Percentiles rank a stretch among this genome's conserved stretches.
phyloP scores from a whole-genome alignment of 108 stramenopile species.

The Epithemia pelagica region DNA sequence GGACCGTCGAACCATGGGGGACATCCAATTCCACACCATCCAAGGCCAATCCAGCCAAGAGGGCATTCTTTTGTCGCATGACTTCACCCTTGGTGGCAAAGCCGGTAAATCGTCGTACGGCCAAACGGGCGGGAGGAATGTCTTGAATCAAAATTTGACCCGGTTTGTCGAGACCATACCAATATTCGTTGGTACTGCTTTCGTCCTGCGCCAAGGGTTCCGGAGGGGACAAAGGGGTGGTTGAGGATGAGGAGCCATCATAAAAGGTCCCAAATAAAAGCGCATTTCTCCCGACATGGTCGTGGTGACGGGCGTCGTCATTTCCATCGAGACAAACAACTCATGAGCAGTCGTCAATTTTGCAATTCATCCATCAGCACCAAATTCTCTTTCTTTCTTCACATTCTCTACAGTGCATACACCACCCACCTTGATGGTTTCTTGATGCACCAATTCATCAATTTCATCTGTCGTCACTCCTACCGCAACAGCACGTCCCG shows the following conservation, averaged over 20 bases:
- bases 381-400: no score
- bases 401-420: no score
- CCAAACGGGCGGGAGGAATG: constrained; percentile 64
- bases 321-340: constrained; percentile 77
- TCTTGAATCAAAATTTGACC: constrained; percentile 54
- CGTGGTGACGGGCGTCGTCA: constrained; percentile 91
- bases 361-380: no score
- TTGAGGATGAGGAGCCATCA: constrained; percentile 19
- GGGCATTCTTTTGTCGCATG: constrained; percentile 75
- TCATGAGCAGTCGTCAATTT: no score
- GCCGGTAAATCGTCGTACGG: constrained; percentile 75
- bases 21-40: constrained; percentile 76
- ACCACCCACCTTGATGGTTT: constrained; percentile 46
- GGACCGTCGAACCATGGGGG: constrained; percentile 58
- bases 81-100: constrained; percentile 91
- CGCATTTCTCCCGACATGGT: constrained; percentile 80
- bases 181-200: background rate
- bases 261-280: constrained; percentile 54
- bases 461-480: constrained; percentile 93
- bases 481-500: constrained; percentile 66
- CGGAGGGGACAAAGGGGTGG: no score
- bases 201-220: constrained; percentile 16
- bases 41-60: constrained; percentile 56
- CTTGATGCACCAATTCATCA: constrained; percentile 90
- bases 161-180: constrained; percentile 20